phyloP scores from a whole-genome alignment of 495 filamentous ascomycete genomes.

The Penicillium steckii region DNA sequence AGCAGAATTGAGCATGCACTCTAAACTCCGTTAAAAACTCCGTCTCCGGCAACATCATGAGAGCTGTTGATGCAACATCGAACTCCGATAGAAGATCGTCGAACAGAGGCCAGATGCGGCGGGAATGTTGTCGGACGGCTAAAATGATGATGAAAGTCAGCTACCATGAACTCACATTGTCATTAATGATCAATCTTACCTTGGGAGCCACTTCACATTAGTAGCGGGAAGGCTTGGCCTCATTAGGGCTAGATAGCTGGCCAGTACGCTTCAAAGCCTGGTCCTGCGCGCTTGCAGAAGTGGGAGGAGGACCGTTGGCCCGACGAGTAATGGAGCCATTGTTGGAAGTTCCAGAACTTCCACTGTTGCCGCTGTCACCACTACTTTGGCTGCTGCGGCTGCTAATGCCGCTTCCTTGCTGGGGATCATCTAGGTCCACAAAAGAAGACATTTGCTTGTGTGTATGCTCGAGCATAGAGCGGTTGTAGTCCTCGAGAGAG shows the following conservation, averaged over 20 bases:
- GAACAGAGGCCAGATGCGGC: constrained; percentile 3
- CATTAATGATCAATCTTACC: too few relatives aligned
- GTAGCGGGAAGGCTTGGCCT: constrained; percentile 14
- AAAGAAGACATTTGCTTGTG: constrained; percentile 45
- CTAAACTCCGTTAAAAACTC: constrained; percentile 19
- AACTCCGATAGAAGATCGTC: constrained; percentile 7
- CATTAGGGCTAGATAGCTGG: not conserved
- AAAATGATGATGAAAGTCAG: too few relatives aligned
- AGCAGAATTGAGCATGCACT: constrained; percentile 16
- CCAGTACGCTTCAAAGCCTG: not conserved
- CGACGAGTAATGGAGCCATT: constrained; percentile 17
- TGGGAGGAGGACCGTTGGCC: constrained; percentile 17
- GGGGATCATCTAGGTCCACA: constrained; percentile 29
- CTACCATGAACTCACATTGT: too few relatives aligned
- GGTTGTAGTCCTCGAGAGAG: constrained; percentile 46
- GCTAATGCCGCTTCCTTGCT: constrained; percentile 10
- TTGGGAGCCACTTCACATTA: constrained; percentile 4
- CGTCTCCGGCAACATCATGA: constrained; percentile 11
- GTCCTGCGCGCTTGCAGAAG: constrained; percentile 6
- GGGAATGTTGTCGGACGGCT: not conserved
- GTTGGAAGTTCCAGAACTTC: constrained; percentile 19
- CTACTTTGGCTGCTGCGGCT: constrained; percentile 38
- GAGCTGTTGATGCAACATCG: constrained; percentile 5
- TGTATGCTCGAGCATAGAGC: constrained; percentile 46
- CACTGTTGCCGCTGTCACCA: constrained; percentile 31